A percentile compares a stretch with the other conserved stretches of the same genome.
Evolutionary conservation across 805 yeast species (phyloP).

Genomic region (Jamesozyma gamospora): DNA sequence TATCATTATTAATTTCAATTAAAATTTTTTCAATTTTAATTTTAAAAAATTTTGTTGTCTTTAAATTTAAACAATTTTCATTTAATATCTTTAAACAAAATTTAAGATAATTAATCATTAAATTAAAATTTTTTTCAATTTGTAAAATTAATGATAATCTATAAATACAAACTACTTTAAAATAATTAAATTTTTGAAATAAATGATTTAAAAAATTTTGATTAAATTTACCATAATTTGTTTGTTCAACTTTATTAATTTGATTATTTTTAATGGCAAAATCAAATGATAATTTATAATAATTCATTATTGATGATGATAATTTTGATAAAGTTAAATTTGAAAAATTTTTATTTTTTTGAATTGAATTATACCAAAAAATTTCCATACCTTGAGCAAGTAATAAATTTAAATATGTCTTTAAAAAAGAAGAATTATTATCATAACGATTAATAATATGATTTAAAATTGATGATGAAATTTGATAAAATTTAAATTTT

Average conservation of each 20-base stretch:
- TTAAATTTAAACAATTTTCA: too few species aligned
- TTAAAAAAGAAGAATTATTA: too few species aligned
- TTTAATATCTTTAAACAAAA: not conserved
- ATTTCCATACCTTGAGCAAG: slow-evolving; percentile 79
- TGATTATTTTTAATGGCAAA: slow-evolving; percentile 40
- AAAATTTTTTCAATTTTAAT: slow-evolving; percentile 37
- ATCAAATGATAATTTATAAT: slow-evolving; percentile 39
- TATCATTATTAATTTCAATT: slow-evolving; percentile 59
- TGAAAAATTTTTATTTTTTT: slow-evolving; percentile 30
- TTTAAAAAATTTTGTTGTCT: slow-evolving; percentile 31
- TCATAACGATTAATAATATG: too few species aligned
- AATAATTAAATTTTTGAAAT: slow-evolving; percentile 51
- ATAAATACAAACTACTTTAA: slow-evolving; percentile 59
- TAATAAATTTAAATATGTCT: not conserved
- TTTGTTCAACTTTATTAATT: slow-evolving; percentile 21
- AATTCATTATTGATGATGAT: slow-evolving; percentile 51
- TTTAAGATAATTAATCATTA: slow-evolving; percentile 37
- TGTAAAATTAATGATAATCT: slow-evolving; percentile 41
- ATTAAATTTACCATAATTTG: slow-evolving; percentile 11
- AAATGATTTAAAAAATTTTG: slow-evolving; percentile 59
- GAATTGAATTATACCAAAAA: slow-evolving; percentile 63
- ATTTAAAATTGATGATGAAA: too few species aligned
- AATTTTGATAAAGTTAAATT: slow-evolving; percentile 55
- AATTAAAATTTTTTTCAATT: slow-evolving; percentile 45
- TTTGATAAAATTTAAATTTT: too few species aligned